Evolutionary conservation across 2,329 filamentous ascomycete genomes (phyloP).

Genomic region (Gliomastix tumulicola): DNA sequence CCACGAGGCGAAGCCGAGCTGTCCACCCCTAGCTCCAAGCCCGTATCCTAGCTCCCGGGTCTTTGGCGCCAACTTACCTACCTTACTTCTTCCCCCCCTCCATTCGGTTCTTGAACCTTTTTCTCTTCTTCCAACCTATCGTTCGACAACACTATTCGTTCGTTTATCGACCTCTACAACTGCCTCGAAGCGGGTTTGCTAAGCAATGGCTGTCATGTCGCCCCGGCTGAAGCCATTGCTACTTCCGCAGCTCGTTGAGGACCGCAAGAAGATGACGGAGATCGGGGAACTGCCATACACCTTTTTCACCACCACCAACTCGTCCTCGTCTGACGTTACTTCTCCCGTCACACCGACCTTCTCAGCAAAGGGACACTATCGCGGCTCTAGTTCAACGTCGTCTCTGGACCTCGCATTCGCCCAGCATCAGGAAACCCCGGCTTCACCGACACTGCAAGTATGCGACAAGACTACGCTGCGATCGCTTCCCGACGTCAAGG

Average conservation of each 20-base stretch:
- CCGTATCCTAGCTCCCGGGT: too few relatives aligned
- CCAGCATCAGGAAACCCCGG: conserved; percentile 19
- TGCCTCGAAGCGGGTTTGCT: too few relatives aligned
- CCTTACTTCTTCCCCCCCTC: too few relatives aligned
- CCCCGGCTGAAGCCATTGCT: conserved; percentile 44
- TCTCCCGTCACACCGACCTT: conserved; percentile 68
- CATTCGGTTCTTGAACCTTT: too few relatives aligned
- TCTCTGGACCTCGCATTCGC: conserved; percentile 58
- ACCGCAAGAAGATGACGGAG: conserved; percentile 34
- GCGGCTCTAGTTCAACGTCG: conserved; percentile 69
- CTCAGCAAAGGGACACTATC: conserved; percentile 54
- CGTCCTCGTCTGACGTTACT: conserved; percentile 58
- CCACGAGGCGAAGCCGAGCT: too few relatives aligned
- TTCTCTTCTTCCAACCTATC: too few relatives aligned
- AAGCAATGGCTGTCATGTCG: conserved; percentile 32
- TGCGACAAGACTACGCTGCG: conserved; percentile 36
- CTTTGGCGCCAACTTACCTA: too few relatives aligned
- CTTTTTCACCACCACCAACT: conserved; percentile 39
- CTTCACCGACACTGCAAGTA: conserved; percentile 30
- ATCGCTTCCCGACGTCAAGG: conserved; percentile 73
- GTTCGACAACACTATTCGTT: too few relatives aligned
- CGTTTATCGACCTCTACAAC: too few relatives aligned
- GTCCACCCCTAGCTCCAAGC: too few relatives aligned
- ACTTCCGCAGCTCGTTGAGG: conserved; percentile 46
- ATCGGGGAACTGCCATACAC: conserved; percentile 24